Conservation (phyloP, 768 basidiomycete species). For the Lactarius sp. region DNA sequence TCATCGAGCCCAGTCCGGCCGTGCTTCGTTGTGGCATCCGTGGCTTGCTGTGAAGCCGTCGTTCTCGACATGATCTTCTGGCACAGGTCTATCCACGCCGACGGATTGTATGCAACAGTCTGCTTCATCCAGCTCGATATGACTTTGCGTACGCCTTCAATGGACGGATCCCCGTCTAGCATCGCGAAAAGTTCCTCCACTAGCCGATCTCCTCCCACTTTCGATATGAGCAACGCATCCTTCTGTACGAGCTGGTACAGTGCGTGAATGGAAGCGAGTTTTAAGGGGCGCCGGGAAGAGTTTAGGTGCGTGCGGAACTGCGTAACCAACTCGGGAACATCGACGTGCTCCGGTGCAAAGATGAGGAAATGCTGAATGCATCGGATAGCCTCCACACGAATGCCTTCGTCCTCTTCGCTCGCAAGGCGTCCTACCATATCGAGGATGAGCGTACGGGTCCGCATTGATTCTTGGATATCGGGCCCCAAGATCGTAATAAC, state of each 20-base stretch:
- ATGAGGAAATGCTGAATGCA: conserved; percentile 96
- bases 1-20: conserved; percentile 65
- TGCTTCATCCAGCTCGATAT: conserved; percentile 94
- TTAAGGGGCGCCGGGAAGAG: conserved; percentile 78
- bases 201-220: conserved; percentile 86
- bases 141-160: conserved; percentile 90
- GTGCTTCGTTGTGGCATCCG: conserved; percentile 52
- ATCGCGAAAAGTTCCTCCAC: conserved; percentile 94
- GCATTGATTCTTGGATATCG: conserved; percentile 84
- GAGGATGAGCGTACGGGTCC: conserved; percentile 74
- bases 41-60: conserved; percentile 73
- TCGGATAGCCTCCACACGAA: conserved; percentile 90
- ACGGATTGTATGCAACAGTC: conserved; percentile 88
- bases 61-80: conserved; percentile 96
- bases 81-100: conserved; percentile 97
- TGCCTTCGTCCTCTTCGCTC: conserved; percentile 79
- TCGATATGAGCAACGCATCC: conserved; percentile 87
- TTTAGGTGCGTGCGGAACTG: conserved; percentile 75
- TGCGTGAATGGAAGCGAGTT: conserved; percentile 92
- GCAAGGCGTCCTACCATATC: conserved; percentile 84
- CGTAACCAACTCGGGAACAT: conserved; percentile 73
- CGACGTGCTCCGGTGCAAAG: conserved; percentile 83
- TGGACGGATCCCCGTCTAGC: conserved; percentile 90
- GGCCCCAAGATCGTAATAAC: conserved; percentile 92
- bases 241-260: conserved; percentile 96